Evolutionary conservation across 495 filamentous ascomycete genomes (phyloP).

Genomic region (Daldinia grandis): DNA sequence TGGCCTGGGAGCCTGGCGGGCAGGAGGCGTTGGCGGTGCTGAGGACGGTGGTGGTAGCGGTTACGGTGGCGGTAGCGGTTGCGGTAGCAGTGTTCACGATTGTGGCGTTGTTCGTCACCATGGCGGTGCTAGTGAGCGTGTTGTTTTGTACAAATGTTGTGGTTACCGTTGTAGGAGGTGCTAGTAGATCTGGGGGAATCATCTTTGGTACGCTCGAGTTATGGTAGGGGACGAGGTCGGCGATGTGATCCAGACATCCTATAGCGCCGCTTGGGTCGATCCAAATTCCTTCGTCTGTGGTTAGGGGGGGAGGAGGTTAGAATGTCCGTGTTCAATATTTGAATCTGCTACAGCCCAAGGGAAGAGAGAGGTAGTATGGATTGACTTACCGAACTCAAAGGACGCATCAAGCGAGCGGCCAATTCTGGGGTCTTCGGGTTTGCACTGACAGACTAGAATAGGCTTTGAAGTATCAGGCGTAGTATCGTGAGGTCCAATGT

Average conservation of each 20-base stretch:
- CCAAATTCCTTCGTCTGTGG: not conserved
- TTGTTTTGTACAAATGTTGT: not conserved
- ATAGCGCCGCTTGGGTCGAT: not conserved
- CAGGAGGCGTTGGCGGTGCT: not conserved
- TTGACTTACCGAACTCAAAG: not conserved
- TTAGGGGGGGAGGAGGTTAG: not conserved
- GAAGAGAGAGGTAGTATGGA: not conserved
- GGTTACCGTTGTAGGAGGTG: not conserved
- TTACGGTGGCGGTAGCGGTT: not conserved
- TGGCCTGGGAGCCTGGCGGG: not conserved
- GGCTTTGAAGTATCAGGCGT: not conserved
- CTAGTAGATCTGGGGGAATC: not conserved
- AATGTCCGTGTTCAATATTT: not conserved
- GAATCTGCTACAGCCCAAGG: not conserved
- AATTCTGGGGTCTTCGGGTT: not conserved
- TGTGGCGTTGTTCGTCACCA: not conserved
- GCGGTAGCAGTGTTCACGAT: not conserved
- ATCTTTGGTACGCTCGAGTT: not conserved
- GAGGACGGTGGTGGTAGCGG: not conserved
- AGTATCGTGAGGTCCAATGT: not conserved
- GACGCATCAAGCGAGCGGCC: not conserved
- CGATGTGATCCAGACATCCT: not conserved
- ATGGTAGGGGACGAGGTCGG: not conserved
- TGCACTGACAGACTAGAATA: not conserved
- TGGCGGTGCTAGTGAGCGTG: not conserved